Evolutionary conservation across 352 stramenopile species (phyloP), one percentile per base, ranked within the genome.

Genomic region (Peronospora tabacina): DNA sequence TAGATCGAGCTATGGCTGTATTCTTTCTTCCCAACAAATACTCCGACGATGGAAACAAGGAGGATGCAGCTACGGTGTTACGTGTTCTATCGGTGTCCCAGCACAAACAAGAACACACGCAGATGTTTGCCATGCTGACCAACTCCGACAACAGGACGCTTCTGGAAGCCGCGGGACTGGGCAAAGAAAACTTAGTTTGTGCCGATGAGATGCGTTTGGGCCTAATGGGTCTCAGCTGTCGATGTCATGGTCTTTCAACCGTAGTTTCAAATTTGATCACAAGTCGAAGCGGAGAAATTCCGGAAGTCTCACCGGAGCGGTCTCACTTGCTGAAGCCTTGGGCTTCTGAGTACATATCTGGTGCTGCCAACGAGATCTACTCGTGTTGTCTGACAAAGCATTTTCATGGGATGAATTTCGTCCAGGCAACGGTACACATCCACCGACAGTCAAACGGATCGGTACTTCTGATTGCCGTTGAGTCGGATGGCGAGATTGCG

Each of bases 11-110:
- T 0, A 75, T 83, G 58, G 82, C 76, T 1, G 77, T 91, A 7
- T 94, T 94, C 47, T 90, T 94, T 46, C 40, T 94, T 2, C 82
- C 82, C 5, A 84, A 90, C 53, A 91, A 91, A 44, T 88, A 90
- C 29, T 68, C 78, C 12, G 81, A 83, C 17, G 70, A 90, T 44
- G 76, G 66, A 3, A 87, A 87, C 19, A 74, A 87, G 44, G 80
- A 94, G 69, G 82, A 94, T 28, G 82, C 82, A 0, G 72, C 76
- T 22, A 94, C 80, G 0, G 80, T 94, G 10, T 51, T 94, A 2
- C 80, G 82, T 11, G 82, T 94, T 28, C 63, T 94, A 0, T 83
- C 82, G 0, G 82, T 91, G 2, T 75, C 64, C 4, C 80, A 91
- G 48, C 68, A 84, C 9, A 72, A 82, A 24, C 30, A 71, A 20